These are phyloP conservation scores for Candida chilensis DNA, from an alignment of 805 yeast genomes.

Conservation along the genomic window DNA sequence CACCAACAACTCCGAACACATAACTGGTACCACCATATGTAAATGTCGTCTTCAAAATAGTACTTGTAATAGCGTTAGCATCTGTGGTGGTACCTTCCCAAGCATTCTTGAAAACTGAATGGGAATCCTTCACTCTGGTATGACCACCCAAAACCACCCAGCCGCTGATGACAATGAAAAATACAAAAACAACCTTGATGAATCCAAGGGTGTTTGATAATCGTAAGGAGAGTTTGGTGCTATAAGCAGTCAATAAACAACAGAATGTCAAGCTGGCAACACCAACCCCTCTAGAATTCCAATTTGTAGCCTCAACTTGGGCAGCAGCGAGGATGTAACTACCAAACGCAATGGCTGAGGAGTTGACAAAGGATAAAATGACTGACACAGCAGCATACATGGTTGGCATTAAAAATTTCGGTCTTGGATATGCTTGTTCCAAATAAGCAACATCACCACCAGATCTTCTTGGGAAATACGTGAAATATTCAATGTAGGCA, in stretches of 20 bases:
- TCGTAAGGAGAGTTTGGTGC: conserved; percentile 17
- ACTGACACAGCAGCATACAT: conserved; percentile 27
- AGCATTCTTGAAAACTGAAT: conserved; percentile 21
- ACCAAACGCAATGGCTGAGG: conserved; percentile 27
- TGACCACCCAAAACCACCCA: conserved; percentile 25
- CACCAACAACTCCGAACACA: conserved; percentile 25
- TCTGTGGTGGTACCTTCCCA: conserved; percentile 29
- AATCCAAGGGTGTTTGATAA: conserved; percentile 22
- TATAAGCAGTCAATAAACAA: conserved; percentile 10
- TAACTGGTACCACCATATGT: conserved; percentile 31
- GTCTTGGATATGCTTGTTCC: conserved; percentile 26
- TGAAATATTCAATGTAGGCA: conserved; percentile 30
- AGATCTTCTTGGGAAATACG: conserved; percentile 22
- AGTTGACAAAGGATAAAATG: conserved; percentile 21
- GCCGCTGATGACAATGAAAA: conserved; percentile 22
- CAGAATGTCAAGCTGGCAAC: conserved; percentile 17
- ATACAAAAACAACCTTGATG: conserved; percentile 19
- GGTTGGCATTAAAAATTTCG: conserved; percentile 22
- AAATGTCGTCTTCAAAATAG: conserved; percentile 33
- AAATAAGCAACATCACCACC: conserved; percentile 29
- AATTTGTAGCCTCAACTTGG: conserved; percentile 13
- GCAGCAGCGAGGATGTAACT: conserved; percentile 22
- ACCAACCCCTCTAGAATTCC: conserved; percentile 27
- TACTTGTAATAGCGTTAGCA: conserved; percentile 30
- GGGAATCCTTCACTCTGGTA: conserved; percentile 20